These are phyloP conservation scores for Lathyrus oleraceus DNA, from an alignment of 306 rosid genomes.

Conservation along the genomic window DNA sequence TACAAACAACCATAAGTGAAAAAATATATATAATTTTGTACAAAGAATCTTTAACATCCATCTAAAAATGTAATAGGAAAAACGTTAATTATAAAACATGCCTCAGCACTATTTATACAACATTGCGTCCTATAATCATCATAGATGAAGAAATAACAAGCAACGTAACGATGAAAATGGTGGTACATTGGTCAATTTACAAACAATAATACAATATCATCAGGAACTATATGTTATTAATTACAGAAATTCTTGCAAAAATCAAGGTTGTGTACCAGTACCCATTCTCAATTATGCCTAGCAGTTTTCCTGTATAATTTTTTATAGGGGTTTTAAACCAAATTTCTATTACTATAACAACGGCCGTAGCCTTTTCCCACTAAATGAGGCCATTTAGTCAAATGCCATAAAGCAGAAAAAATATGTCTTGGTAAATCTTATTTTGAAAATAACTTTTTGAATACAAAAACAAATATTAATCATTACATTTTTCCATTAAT, in stretches of 20 bases:
- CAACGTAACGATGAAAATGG: neutral
- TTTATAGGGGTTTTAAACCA: neutral
- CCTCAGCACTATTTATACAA: neutral
- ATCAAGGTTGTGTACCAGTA: too few relatives aligned
- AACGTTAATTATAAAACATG: slow-evolving; percentile 19
- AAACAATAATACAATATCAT: too few relatives aligned
- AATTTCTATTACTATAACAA: neutral
- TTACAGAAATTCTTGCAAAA: too few relatives aligned
- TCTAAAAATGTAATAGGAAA: neutral
- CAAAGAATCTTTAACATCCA: slow-evolving; percentile 10
- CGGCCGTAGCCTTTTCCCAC: neutral
- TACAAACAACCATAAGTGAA: neutral
- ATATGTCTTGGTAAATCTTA: neutral
- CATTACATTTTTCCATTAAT: neutral
- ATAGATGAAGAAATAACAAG: neutral
- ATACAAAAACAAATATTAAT: neutral
- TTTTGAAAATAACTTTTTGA: neutral
- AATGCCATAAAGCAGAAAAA: neutral
- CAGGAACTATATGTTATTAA: too few relatives aligned
- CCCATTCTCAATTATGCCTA: too few relatives aligned
- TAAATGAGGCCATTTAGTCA: neutral
- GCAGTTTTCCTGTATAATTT: neutral
- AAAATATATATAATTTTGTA: neutral
- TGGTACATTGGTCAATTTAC: too few relatives aligned
- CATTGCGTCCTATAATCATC: neutral